Evolutionary conservation across 2,329 filamentous ascomycete species (phyloP).

Genomic region (Rugonectria rugulosa): DNA sequence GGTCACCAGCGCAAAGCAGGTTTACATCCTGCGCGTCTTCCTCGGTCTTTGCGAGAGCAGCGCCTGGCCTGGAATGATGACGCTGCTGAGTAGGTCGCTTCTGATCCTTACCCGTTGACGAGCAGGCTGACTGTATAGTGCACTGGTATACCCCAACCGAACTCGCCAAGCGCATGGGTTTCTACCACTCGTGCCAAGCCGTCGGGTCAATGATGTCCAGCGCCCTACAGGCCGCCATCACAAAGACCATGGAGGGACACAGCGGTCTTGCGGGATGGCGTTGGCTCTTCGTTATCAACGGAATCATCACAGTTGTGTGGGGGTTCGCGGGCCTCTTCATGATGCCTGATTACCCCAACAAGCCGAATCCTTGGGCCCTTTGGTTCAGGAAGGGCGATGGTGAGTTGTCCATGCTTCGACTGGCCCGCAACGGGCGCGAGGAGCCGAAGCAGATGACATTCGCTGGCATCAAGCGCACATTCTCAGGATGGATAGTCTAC

Average conservation of each 20-base stretch:
- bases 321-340: slow-evolving; percentile 44
- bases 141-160: slow-evolving; percentile 25
- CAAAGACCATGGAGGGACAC: slow-evolving; percentile 47
- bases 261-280: slow-evolving; percentile 51
- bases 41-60: slow-evolving; percentile 47
- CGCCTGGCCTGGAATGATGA: slow-evolving; percentile 47
- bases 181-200: slow-evolving; percentile 51
- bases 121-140: slow-evolving; percentile 2
- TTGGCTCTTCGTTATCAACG: slow-evolving; percentile 56
- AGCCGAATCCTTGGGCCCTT: slow-evolving; percentile 35
- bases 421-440: slow-evolving; percentile 33
- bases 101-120: not conserved
- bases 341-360: slow-evolving; percentile 45
- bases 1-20: slow-evolving; percentile 42
- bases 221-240: slow-evolving; percentile 52
- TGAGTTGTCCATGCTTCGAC: slow-evolving; percentile 39
- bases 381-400: slow-evolving; percentile 41
- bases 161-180: slow-evolving; percentile 43
- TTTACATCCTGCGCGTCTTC: slow-evolving; percentile 50
- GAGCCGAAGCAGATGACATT: slow-evolving; percentile 36
- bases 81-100: slow-evolving; percentile 38
- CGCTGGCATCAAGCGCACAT: slow-evolving; percentile 33
- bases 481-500: slow-evolving; percentile 20
- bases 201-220: slow-evolving; percentile 53
- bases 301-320: slow-evolving; percentile 44